These are phyloP conservation scores for Cotoneaster glaucophyllus DNA, from an alignment of 306 rosid genomes.

Conservation along the genomic window DNA sequence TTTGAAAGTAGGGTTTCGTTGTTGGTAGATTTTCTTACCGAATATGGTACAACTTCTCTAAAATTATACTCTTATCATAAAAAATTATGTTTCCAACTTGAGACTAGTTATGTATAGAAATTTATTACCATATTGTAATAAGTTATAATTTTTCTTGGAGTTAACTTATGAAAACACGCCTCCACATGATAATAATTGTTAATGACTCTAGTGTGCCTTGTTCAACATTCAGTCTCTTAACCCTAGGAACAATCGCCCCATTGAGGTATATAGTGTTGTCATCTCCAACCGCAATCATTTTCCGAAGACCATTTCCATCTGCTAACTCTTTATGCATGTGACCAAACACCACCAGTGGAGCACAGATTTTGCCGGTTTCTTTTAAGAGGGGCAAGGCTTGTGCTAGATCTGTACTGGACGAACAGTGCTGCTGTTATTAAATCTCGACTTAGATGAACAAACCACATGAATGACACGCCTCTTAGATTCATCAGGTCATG, in stretches of 20 bases:
- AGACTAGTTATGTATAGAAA: too few species aligned
- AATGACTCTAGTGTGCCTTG: constrained; percentile 25
- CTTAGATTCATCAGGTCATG: background rate
- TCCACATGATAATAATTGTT: too few species aligned
- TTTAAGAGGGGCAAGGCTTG: constrained; percentile 51
- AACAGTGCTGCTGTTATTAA: background rate
- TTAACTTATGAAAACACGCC: too few species aligned
- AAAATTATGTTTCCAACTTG: too few species aligned
- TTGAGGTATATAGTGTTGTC: constrained; percentile 67
- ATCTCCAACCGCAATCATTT: constrained; percentile 59
- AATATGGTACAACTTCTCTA: too few species aligned
- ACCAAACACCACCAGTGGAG: constrained; percentile 73
- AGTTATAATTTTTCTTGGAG: too few species aligned
- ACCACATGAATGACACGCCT: background rate
- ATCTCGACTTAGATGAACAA: constrained; percentile 1
- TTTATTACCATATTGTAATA: too few species aligned
- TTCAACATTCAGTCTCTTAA: constrained; percentile 31
- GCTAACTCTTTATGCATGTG: constrained; percentile 90
- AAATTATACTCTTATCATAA: too few species aligned
- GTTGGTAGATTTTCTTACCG: too few species aligned
- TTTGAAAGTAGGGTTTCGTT: too few species aligned
- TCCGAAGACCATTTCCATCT: constrained; percentile 58
- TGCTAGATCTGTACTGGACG: constrained; percentile 46
- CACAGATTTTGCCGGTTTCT: constrained; percentile 34
- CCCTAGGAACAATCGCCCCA: constrained; percentile 85